phyloP scores from a whole-genome alignment of 2,329 filamentous ascomycete genomes.

The Colletotrichum sp. region DNA sequence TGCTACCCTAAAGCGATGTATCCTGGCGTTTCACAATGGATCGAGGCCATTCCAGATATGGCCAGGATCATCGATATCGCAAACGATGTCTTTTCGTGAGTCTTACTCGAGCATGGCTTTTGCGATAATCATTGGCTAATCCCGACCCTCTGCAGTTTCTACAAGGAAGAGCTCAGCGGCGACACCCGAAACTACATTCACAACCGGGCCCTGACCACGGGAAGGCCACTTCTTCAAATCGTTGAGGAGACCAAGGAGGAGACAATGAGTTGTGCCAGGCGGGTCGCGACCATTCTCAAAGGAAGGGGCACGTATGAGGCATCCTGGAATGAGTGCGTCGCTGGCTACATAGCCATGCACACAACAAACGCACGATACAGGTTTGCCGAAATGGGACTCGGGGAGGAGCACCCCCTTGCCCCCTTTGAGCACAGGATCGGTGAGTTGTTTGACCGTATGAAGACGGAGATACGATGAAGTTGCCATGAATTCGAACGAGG shows the following conservation, averaged over 20 bases:
- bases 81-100: constrained; percentile 27
- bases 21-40: constrained; percentile 18
- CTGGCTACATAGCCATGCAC: constrained; percentile 24
- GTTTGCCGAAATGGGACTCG: constrained; percentile 21
- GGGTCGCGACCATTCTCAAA: constrained; percentile 19
- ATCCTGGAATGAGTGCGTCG: constrained; percentile 19
- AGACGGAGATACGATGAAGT: background rate
- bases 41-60: constrained; percentile 27
- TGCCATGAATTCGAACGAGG: background rate
- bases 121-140: background rate
- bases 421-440: constrained; percentile 20
- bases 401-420: constrained; percentile 21
- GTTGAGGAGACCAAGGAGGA: constrained; percentile 18
- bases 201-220: constrained; percentile 17
- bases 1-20: constrained; percentile 23
- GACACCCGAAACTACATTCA: constrained; percentile 24
- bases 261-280: constrained; percentile 11
- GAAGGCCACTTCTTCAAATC: background rate
- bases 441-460: constrained; percentile 20
- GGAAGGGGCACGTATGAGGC: constrained; percentile 22
- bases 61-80: constrained; percentile 24
- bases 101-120: background rate
- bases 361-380: constrained; percentile 23
- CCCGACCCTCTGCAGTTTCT: constrained; percentile 15
- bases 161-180: constrained; percentile 24